These are phyloP conservation scores for Spencermartinsiella europaea DNA, from an alignment of 805 yeast species.

Conservation along the genomic window DNA sequence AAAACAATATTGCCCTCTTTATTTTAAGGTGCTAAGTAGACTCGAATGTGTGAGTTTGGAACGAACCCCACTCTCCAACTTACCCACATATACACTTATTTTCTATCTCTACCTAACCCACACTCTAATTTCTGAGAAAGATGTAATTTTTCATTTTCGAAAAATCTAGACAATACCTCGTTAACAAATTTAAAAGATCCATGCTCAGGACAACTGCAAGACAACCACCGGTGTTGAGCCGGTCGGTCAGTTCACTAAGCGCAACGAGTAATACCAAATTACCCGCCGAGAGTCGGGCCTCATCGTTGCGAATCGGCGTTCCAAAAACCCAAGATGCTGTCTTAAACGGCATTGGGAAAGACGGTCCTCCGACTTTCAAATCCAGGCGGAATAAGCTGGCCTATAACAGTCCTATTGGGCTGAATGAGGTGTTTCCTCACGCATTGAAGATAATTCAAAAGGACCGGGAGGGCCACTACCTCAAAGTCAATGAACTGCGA, in stretches of 20 bases:
- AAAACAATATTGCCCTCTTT: no score
- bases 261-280: not conserved
- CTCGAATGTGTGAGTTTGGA: no score
- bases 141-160: no score
- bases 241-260: not conserved
- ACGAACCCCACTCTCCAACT: no score
- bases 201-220: not conserved
- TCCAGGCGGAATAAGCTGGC: constrained; percentile 25
- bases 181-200: no score
- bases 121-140: no score
- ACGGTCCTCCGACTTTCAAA: constrained; percentile 23
- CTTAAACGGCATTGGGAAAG: constrained; percentile 19
- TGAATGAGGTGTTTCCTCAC: constrained; percentile 65
- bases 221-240: not conserved
- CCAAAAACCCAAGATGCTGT: constrained; percentile 19
- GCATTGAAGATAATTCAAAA: constrained; percentile 57
- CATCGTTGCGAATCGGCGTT: constrained; percentile 12
- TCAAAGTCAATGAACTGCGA: constrained; percentile 36
- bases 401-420: constrained; percentile 63
- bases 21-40: no score
- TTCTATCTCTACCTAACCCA: no score
- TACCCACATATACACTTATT: no score
- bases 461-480: constrained; percentile 43
- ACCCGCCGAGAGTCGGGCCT: not conserved
- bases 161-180: no score